phyloP scores from a whole-genome alignment of 2,329 filamentous ascomycete species.

The Beauveria sp. region DNA sequence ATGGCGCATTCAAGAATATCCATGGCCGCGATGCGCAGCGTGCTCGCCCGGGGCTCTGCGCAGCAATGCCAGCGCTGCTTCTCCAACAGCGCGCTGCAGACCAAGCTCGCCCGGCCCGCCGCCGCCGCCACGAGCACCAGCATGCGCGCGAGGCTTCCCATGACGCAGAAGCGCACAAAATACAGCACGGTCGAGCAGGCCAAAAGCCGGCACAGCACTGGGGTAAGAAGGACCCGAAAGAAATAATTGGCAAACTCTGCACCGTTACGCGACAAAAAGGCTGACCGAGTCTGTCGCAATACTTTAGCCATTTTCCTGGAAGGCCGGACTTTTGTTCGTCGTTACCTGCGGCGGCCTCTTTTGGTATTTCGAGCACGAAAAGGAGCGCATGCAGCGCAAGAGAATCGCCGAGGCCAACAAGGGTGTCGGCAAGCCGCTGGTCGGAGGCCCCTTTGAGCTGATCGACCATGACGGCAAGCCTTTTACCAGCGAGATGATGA shows the following conservation, averaged over 20 bases:
- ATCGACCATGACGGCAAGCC: conserved; percentile 71
- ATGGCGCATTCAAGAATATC: conserved; percentile 34
- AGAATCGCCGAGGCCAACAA: conserved; percentile 87
- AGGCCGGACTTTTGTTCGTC: conserved; percentile 80
- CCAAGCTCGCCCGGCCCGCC: conserved; percentile 28
- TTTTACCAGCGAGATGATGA: conserved; percentile 73
- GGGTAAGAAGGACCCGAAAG: conserved; percentile 31
- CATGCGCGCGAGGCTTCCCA: conserved; percentile 26
- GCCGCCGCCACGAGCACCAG: conserved; percentile 20
- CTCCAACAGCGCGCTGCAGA: conserved; percentile 26
- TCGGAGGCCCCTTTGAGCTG: conserved; percentile 79
- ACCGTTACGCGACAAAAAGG: neutral
- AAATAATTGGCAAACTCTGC: neutral
- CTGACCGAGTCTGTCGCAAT: conserved; percentile 9
- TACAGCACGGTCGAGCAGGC: conserved; percentile 51
- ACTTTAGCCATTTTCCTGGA: conserved; percentile 80
- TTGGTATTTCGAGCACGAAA: conserved; percentile 90
- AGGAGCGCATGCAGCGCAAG: conserved; percentile 81
- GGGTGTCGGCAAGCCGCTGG: conserved; percentile 85
- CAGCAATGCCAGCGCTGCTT: conserved; percentile 37
- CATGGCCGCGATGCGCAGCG: conserved; percentile 28
- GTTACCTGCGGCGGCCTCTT: conserved; percentile 68
- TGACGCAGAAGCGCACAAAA: conserved; percentile 32
- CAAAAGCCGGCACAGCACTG: conserved; percentile 49
- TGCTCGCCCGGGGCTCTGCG: conserved; percentile 23